Evolutionary conservation across 257 asterid species (phyloP), one percentile per base, ranked within the genome.

Genomic region (Gynochthodes officinalis): DNA sequence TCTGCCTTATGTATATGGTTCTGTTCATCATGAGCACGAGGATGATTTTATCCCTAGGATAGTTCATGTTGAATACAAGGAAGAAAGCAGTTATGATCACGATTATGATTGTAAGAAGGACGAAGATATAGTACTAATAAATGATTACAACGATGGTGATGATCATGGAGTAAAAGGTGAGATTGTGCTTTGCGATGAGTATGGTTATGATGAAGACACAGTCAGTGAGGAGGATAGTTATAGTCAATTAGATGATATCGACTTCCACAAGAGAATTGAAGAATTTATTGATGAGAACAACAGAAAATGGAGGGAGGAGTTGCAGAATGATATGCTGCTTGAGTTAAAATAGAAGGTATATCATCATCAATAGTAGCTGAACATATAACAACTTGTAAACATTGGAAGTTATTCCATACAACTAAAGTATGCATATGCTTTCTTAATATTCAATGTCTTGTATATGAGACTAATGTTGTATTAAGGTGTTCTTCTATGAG

Each of bases 281-380:
- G 60, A 67, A 23, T 74, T 74, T 28, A 66, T 74, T 13, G 68
- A 9, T 30, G 73, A 59, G 46, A 74, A 74, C 28, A 66, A 42
- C 33, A 74, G 66, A 68, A 54, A 42, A 74, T 74, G 60, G 58
- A 74, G 64, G 28, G 67, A 74, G 54, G 67, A 74, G 39, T 33
- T 54, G 67, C 59, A 53, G 25, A 53, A 54, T 39, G 67, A 28
- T 23, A 30, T 27, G 43, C 39, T 58, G 32, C 33, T 71, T 37
- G 12, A 52, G 44, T 16, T 43, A 8, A 18, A 21, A 10, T 50
- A 48, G 53, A 43, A 48, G 54, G 19, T 48, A 48, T 48, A 48
- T 48, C 10, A 42, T n/a, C n/a, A n/a, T 37, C 3, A 7, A 37
- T 37, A 7, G 42, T 37, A 7, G 3, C 42, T 35, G 13, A 7